Percentiles rank a stretch among this genome's conserved stretches.
Conservation (phyloP, 75 land plant genomes). For the Pinus albicaulis region DNA sequence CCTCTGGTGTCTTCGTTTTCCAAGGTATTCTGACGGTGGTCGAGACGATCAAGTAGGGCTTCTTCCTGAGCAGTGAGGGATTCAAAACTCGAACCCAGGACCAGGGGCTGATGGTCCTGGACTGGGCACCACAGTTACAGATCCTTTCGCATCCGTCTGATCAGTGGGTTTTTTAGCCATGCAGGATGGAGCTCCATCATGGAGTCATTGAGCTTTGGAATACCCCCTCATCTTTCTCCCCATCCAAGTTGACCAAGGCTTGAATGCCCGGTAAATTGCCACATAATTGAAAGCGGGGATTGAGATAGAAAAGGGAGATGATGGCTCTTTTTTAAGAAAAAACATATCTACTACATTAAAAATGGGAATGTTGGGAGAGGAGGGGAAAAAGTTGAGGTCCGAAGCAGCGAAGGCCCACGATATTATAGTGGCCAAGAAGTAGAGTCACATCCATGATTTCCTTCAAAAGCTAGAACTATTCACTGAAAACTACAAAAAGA, state of each 20-base stretch:
- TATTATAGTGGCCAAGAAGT: too few species aligned
- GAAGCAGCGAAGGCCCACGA: not conserved
- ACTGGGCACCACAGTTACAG: conserved; percentile 15
- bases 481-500: too few species aligned
- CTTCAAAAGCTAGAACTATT: too few species aligned
- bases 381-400: conserved; percentile 7
- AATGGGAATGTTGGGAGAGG: conserved; percentile 7
- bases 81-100: conserved; percentile 5
- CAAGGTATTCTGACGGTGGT: not conserved
- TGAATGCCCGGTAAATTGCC: conserved; percentile 14
- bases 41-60: not conserved
- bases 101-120: conserved; percentile 3
- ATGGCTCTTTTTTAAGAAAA: conserved; percentile 6
- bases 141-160: conserved; percentile 22
- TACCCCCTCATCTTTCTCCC: conserved; percentile 35
- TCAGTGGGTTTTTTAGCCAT: conserved; percentile 11
- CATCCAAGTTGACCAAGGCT: conserved; percentile 11
- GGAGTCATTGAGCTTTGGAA: conserved; percentile 3
- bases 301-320: not conserved
- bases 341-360: conserved; percentile 15
- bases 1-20: conserved; percentile 18
- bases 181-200: conserved; percentile 13
- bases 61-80: not conserved
- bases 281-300: conserved; percentile 21
- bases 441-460: too few species aligned